These are phyloP conservation scores for Curvularia sp. DNA, from an alignment of 2,329 filamentous ascomycete genomes.

Conservation along the genomic window DNA sequence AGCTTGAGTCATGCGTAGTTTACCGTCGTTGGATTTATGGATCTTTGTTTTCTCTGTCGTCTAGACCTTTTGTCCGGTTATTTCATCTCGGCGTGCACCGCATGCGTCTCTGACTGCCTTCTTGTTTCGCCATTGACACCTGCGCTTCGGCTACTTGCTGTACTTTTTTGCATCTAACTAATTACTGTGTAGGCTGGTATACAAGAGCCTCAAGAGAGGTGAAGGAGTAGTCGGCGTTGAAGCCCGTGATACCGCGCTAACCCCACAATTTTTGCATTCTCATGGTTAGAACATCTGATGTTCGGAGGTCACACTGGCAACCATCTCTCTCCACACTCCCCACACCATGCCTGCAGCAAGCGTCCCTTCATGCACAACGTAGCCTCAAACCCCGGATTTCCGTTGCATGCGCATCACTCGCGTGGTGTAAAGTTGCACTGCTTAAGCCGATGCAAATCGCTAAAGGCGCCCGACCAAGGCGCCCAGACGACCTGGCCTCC, in stretches of 20 bases:
- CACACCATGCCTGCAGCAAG: conserved; percentile 6
- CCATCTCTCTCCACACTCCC: conserved; percentile 11
- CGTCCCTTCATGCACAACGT: neutral
- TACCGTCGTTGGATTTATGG: neutral
- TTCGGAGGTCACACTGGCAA: conserved; percentile 20
- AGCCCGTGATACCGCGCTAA: conserved; percentile 1
- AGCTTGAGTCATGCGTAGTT: neutral
- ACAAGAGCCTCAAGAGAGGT: neutral
- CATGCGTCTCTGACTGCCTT: neutral
- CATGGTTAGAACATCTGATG: conserved; percentile 21
- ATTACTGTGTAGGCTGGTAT: neutral
- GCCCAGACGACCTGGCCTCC: neutral
- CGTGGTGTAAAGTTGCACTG: conserved; percentile 20
- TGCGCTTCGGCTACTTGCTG: neutral
- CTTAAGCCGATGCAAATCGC: neutral
- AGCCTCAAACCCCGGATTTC: conserved; percentile 1
- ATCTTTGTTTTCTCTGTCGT: neutral
- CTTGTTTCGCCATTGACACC: neutral
- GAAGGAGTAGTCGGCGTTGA: neutral
- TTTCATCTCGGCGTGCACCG: neutral
- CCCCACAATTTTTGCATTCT: conserved; percentile 18
- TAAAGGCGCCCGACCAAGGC: neutral
- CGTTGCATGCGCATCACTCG: conserved; percentile 22
- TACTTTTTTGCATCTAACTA: neutral
- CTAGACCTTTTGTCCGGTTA: neutral